A percentile compares a stretch with the other conserved stretches of the same genome.
phyloP scores from a whole-genome alignment of 441 rosid species.

The Jatropha multifida region DNA sequence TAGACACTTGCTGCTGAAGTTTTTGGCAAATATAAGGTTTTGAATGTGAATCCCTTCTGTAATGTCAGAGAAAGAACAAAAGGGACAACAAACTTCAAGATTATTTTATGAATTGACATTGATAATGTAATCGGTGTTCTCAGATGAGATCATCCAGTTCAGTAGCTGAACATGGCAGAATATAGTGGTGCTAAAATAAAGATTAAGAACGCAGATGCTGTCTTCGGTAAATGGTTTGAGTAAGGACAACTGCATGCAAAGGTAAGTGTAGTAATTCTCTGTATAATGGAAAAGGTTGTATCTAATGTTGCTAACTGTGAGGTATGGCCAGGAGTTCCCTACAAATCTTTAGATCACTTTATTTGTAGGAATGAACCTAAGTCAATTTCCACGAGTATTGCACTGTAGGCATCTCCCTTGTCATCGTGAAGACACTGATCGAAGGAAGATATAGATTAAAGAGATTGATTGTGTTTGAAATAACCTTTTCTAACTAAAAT shows the following conservation, averaged over 20 bases:
- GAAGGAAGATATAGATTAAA: too few species aligned
- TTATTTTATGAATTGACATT: neutral
- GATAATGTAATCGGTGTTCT: neutral
- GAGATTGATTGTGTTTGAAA: neutral
- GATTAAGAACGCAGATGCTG: neutral
- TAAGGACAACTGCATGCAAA: neutral
- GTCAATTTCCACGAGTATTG: neutral
- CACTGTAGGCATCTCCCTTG: neutral
- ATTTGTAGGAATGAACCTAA: neutral
- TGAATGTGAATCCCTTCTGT: neutral
- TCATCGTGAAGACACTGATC: too few species aligned
- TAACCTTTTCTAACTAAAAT: neutral
- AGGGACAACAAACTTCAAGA: too few species aligned
- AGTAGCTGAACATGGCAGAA: neutral
- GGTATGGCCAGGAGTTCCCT: neutral
- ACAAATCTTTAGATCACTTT: neutral
- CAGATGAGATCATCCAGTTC: neutral
- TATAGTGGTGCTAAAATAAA: neutral
- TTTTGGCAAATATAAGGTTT: neutral
- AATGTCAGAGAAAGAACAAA: neutral
- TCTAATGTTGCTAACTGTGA: neutral
- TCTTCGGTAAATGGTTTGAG: neutral
- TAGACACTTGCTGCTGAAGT: slow-evolving; percentile 2
- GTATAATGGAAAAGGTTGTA: neutral
- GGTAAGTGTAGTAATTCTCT: neutral